Conservation (phyloP, 345 rosid genomes). For the Brassica cretica region DNA sequence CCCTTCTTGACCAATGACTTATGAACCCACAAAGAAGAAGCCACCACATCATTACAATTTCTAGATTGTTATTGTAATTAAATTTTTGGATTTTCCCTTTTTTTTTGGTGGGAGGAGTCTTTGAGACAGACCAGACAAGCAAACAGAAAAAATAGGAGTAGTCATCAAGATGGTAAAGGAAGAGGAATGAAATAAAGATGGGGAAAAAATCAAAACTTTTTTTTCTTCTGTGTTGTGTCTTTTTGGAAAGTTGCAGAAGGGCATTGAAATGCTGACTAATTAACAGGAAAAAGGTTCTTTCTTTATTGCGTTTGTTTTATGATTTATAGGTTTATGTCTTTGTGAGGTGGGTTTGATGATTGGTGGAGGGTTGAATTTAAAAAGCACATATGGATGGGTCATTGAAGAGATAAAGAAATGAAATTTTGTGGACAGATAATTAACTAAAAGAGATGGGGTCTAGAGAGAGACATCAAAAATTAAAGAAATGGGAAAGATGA, state of each 20-base stretch:
- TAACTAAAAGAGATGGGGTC: constrained; percentile 2
- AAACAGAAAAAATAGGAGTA: constrained; percentile 32
- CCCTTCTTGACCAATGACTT: constrained; percentile 72
- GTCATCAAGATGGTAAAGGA: constrained; percentile 28
- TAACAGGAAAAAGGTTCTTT: constrained; percentile 2
- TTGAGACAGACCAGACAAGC: constrained; percentile 40
- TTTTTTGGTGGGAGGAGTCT: background rate
- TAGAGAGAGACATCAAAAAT: background rate
- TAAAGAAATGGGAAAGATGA: background rate
- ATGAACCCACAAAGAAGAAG: constrained; percentile 77
- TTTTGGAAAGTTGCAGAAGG: constrained; percentile 77
- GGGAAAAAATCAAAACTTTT: background rate
- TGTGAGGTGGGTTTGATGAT: constrained; percentile 59
- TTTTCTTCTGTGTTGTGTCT: constrained; percentile 26
- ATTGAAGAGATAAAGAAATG: background rate
- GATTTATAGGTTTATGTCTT: constrained; percentile 23
- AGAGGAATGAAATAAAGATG: background rate
- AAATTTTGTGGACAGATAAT: background rate
- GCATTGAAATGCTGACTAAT: constrained; percentile 50
- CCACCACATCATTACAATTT: constrained; percentile 52
- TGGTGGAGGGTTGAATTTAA: constrained; percentile 22
- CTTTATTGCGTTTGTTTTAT: constrained; percentile 30
- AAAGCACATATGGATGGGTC: constrained; percentile 13
- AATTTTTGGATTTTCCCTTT: constrained; percentile 35
- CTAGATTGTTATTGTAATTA: constrained; percentile 17